Percentiles rank a stretch among this genome's conserved stretches.
Evolutionary conservation across 2,329 filamentous ascomycete genomes (phyloP).

Genomic region (Moelleriella libera): DNA sequence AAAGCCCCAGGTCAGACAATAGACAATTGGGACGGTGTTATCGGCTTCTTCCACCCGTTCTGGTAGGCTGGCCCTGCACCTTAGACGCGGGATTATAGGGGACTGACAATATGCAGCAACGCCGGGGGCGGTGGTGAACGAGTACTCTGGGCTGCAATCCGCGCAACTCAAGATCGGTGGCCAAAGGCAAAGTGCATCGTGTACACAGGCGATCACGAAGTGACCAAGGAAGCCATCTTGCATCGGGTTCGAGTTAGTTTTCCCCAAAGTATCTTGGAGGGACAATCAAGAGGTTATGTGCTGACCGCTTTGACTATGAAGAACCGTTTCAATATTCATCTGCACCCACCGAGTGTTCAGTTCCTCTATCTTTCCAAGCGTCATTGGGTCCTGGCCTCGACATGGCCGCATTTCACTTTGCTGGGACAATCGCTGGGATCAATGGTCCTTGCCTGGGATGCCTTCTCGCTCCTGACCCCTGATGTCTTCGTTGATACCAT

Average conservation of each 20-base stretch:
- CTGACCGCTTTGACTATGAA: constrained; percentile 17
- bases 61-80: constrained; percentile 43
- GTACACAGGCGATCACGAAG: constrained; percentile 91
- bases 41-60: constrained; percentile 97
- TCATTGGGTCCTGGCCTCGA: constrained; percentile 71
- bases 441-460: constrained; percentile 76
- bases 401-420: constrained; percentile 85
- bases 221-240: constrained; percentile 67
- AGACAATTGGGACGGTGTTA: constrained; percentile 64
- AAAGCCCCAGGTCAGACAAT: constrained; percentile 37
- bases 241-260: constrained; percentile 52
- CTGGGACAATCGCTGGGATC: constrained; percentile 90
- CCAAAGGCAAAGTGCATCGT: constrained; percentile 81
- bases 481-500: constrained; percentile 96
- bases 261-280: background rate
- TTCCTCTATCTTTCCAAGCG: constrained; percentile 88
- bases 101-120: constrained; percentile 43
- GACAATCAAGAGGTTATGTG: background rate
- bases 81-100: background rate
- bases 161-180: constrained; percentile 79
- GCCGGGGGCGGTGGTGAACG: constrained; percentile 91
- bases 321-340: constrained; percentile 82
- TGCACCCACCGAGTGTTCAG: constrained; percentile 68
- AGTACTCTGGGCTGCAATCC: constrained; percentile 90
- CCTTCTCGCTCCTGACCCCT: constrained; percentile 79